A percentile compares a stretch with the other conserved stretches of the same genome.
Conservation (phyloP, 2,329 filamentous ascomycete species). For the Neocucurbitaria cava region DNA sequence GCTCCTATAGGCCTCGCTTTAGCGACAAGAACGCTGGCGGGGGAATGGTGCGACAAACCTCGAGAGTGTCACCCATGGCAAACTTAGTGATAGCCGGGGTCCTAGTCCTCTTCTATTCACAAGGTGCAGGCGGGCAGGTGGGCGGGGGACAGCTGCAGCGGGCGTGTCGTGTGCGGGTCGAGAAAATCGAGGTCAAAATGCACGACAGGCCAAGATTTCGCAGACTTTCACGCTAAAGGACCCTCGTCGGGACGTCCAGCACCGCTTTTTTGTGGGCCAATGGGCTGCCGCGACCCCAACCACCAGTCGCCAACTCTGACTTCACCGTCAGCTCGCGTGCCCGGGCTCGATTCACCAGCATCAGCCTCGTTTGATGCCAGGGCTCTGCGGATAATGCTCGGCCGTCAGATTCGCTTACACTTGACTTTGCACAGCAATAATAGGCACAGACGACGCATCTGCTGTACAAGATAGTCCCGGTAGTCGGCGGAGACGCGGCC, state of each 20-base stretch:
- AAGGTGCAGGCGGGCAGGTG: constrained; percentile 10
- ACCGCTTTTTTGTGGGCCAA: constrained; percentile 18
- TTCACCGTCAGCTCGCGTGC: constrained; percentile 10
- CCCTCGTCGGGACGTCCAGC: constrained; percentile 1
- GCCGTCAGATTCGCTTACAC: constrained; percentile 19
- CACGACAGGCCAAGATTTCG: constrained; percentile 27
- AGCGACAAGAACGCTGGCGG: constrained; percentile 35
- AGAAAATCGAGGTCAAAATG: constrained; percentile 30
- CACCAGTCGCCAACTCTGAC: constrained; percentile 4
- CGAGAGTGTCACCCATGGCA: constrained; percentile 50
- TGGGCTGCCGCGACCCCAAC: constrained; percentile 10
- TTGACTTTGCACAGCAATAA: constrained; percentile 16
- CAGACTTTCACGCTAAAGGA: constrained; percentile 26
- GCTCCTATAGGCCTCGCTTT: constrained; percentile 53
- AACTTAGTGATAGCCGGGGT: not conserved
- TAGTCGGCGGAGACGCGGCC: constrained; percentile 25
- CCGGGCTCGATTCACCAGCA: constrained; percentile 14
- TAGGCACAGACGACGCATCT: constrained; percentile 17
- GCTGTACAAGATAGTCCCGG: constrained; percentile 17
- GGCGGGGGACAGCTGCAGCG: constrained; percentile 19
- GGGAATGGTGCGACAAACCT: constrained; percentile 42
- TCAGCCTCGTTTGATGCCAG: constrained; percentile 20
- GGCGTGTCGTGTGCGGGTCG: constrained; percentile 37
- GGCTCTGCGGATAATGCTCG: constrained; percentile 16
- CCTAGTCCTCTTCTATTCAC: not conserved